These are phyloP conservation scores for Fusarium austroafricanum DNA, from an alignment of 2,329 filamentous ascomycete species.

Conservation along the genomic window DNA sequence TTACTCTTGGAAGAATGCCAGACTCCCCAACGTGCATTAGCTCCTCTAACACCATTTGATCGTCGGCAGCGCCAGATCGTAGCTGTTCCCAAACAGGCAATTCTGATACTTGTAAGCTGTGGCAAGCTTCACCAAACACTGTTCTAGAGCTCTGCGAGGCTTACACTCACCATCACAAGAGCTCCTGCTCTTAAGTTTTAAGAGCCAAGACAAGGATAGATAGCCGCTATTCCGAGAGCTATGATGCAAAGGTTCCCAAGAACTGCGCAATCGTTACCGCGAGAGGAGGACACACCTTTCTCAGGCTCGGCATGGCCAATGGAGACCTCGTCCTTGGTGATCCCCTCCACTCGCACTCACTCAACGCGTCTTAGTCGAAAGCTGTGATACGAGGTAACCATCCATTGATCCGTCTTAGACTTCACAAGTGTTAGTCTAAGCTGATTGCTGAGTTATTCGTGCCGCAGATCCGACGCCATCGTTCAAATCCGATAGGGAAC, in stretches of 20 bases:
- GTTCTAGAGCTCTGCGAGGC: constrained; percentile 8
- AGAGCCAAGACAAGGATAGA: not conserved
- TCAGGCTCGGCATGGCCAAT: constrained; percentile 30
- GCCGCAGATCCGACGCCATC: constrained; percentile 20
- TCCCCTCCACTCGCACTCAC: constrained; percentile 2
- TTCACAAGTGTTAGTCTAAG: not conserved
- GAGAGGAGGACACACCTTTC: not conserved
- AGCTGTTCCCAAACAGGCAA: constrained; percentile 19
- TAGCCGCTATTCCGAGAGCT: not conserved
- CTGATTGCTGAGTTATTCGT: not conserved
- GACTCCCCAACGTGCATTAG: constrained; percentile 23
- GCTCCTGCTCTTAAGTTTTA: not conserved
- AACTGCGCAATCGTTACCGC: constrained; percentile 8
- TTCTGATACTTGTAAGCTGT: not conserved
- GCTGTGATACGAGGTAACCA: constrained; percentile 13
- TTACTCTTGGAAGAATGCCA: not conserved
- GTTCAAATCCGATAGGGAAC: not conserved
- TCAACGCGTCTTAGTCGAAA: constrained; percentile 4
- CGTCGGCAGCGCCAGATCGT: not conserved
- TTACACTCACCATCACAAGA: constrained; percentile 6
- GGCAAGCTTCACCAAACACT: not conserved
- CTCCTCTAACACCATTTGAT: not conserved
- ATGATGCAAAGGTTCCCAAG: constrained; percentile 20
- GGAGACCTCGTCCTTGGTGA: constrained; percentile 4
- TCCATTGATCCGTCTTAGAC: not conserved